These are phyloP conservation scores for Naegleria lovaniensis DNA, from an alignment of 208 protist species.

Conservation along the genomic window DNA sequence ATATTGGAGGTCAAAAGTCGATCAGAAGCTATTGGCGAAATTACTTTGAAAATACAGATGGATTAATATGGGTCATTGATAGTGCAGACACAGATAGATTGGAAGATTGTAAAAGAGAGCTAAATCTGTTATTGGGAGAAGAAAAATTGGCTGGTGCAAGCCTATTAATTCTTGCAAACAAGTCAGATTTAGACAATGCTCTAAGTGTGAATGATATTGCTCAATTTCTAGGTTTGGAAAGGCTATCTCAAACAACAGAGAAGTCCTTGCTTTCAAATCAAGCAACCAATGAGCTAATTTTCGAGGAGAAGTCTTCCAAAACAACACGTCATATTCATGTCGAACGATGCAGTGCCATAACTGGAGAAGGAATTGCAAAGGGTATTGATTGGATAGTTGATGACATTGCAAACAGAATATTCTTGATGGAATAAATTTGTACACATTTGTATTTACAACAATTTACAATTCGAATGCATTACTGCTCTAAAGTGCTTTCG, in stretches of 20 bases:
- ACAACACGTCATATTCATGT: conserved; percentile 81
- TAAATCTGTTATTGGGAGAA: conserved; percentile 85
- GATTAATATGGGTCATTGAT: conserved; percentile 84
- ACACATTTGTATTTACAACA: neutral
- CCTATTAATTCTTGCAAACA: conserved; percentile 99
- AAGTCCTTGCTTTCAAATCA: neutral
- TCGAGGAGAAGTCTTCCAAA: neutral
- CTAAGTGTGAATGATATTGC: conserved; percentile 47
- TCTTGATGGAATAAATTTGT: conserved; percentile 57
- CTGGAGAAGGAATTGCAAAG: conserved; percentile 84
- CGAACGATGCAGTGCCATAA: conserved; percentile 86
- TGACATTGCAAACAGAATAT: conserved; percentile 86
- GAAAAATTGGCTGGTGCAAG: conserved; percentile 94
- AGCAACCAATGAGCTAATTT: neutral
- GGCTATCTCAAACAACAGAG: neutral
- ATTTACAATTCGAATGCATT: neutral
- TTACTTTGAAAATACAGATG: conserved; percentile 74
- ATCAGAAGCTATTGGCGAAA: conserved; percentile 95
- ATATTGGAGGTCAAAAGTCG: conserved; percentile 98
- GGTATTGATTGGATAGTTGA: conserved; percentile 96
- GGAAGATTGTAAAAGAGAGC: conserved; percentile 81
- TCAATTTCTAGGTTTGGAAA: conserved; percentile 37
- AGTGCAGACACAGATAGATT: conserved; percentile 64
- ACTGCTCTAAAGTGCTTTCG: neutral
- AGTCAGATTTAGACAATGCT: conserved; percentile 87